Evolutionary conservation across 169 alveolate species (phyloP), one percentile per base, ranked within the genome.

Genomic region (Theileria orientalis): DNA sequence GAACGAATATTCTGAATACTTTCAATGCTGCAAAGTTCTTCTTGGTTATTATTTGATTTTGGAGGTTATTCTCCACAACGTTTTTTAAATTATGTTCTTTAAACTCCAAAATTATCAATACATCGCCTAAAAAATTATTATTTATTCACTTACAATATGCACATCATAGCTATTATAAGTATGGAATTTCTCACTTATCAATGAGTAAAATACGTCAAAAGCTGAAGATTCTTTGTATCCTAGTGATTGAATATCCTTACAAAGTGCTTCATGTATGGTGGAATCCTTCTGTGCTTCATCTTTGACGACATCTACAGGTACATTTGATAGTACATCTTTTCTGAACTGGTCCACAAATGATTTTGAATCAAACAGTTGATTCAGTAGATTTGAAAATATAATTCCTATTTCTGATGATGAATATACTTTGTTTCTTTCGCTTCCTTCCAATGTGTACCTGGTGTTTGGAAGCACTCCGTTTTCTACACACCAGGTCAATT

Each of bases 401-500:
- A 32, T 21, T 25, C 25, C 37, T 19, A 35, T 35, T 59, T 59
- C 49, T 2, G 44, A 35, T 16, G 19, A 21, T 29, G 44, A 35
- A 14, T 59, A 37, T 40, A 29, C 25, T 59, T 59, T 40, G 25
- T 27, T 11, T 11, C 21, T 11, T 27, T 37, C 25, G 25, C n/a
- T 59, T 59, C 69, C 69, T 27, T n/a, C 7, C 44, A 59, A 35
- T 40, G 49, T 59, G 25, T 11, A 19, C 0, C 2, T 40, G 2
- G 69, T 59, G 21, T 59, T 59, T 40, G 47, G 29, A 19, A 64
- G 27, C 23, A 64, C 7, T 37, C 61, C 60, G 27, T 64, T 64
- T 64, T 64, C 74, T 32, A 64, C 7, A 46, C 74, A 64, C 74
- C 74, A 46, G n/a, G 19, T 46, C 35, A 59, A 21, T 21, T 59